These are phyloP conservation scores for Penicillium nucicola DNA, from an alignment of 495 filamentous ascomycete genomes.

Conservation along the genomic window DNA sequence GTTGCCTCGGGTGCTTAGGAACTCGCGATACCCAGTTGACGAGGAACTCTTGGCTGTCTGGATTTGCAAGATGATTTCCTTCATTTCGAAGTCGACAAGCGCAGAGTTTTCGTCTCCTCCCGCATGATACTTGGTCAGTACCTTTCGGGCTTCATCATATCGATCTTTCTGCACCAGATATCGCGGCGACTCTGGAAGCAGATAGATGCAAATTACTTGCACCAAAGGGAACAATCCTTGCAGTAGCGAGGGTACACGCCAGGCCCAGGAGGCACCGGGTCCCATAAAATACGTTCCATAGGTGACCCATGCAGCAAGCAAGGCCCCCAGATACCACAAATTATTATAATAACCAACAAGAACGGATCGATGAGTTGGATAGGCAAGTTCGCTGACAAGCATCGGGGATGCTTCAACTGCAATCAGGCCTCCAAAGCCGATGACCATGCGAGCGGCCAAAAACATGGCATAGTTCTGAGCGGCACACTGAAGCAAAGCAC, in stretches of 20 bases:
- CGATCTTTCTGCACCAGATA: conserved; percentile 47
- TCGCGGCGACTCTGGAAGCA: conserved; percentile 42
- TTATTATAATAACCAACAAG: conserved; percentile 15
- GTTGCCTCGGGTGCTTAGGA: conserved; percentile 55
- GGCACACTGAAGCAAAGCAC: conserved; percentile 18
- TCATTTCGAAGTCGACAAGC: conserved; percentile 55
- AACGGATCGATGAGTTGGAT: conserved; percentile 25
- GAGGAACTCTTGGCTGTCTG: conserved; percentile 42
- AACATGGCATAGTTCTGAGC: conserved; percentile 24
- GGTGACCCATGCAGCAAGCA: conserved; percentile 17
- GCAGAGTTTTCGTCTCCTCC: conserved; percentile 45
- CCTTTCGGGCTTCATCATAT: conserved; percentile 46
- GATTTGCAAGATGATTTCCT: conserved; percentile 54
- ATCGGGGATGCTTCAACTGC: conserved; percentile 21
- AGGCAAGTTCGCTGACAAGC: conserved; percentile 29
- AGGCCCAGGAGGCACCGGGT: conserved; percentile 36
- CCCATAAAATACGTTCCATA: conserved; percentile 12
- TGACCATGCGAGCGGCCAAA: conserved; percentile 18
- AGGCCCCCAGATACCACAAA: conserved; percentile 16
- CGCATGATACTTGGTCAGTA: conserved; percentile 54
- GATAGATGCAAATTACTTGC: conserved; percentile 36
- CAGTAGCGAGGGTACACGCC: conserved; percentile 40
- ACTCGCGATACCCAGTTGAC: conserved; percentile 57
- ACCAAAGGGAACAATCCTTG: conserved; percentile 32
- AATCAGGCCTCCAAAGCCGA: conserved; percentile 25